A percentile compares a stretch with the other conserved stretches of the same genome.
phyloP scores from a whole-genome alignment of 768 basidiomycete species.

The Xerocomus brunneocitrinus region DNA sequence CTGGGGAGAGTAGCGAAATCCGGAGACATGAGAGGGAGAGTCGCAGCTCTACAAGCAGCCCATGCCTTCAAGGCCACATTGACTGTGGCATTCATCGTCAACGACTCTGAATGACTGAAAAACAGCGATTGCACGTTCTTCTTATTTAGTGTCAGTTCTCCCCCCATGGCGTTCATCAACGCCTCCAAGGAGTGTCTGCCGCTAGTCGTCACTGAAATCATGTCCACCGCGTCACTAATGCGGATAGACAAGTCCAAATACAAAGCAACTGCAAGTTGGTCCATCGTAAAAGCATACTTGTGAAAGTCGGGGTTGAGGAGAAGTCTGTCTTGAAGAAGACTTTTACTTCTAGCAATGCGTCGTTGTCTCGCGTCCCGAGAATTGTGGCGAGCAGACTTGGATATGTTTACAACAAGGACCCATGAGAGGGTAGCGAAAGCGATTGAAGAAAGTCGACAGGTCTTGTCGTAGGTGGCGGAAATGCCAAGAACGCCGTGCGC shows the following conservation, averaged over 20 bases:
- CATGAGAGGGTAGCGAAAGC: constrained; percentile 37
- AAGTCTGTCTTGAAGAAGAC: constrained; percentile 30
- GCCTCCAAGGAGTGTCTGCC: constrained; percentile 33
- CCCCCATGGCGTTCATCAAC: constrained; percentile 37
- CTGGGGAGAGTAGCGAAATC: constrained; percentile 14
- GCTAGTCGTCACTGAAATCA: constrained; percentile 31
- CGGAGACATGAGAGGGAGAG: constrained; percentile 15
- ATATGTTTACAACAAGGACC: constrained; percentile 34
- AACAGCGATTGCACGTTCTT: constrained; percentile 30
- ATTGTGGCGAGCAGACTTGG: constrained; percentile 10
- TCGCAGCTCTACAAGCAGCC: constrained; percentile 38
- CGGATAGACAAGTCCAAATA: constrained; percentile 35
- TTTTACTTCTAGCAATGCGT: constrained; percentile 8
- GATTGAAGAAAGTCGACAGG: constrained; percentile 33
- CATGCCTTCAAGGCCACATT: constrained; percentile 42
- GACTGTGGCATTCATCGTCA: constrained; percentile 12
- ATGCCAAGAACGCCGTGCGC: constrained; percentile 33
- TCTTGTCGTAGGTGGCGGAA: constrained; percentile 38
- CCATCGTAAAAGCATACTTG: constrained; percentile 46
- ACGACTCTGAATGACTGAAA: constrained; percentile 10
- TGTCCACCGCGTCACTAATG: constrained; percentile 37
- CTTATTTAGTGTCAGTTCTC: constrained; percentile 27
- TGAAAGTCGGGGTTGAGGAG: constrained; percentile 24
- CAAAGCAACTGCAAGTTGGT: constrained; percentile 38
- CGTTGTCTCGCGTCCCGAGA: background rate